phyloP scores from a whole-genome alignment of 1,139 yeast species.

The Waltiozyma sp. region DNA sequence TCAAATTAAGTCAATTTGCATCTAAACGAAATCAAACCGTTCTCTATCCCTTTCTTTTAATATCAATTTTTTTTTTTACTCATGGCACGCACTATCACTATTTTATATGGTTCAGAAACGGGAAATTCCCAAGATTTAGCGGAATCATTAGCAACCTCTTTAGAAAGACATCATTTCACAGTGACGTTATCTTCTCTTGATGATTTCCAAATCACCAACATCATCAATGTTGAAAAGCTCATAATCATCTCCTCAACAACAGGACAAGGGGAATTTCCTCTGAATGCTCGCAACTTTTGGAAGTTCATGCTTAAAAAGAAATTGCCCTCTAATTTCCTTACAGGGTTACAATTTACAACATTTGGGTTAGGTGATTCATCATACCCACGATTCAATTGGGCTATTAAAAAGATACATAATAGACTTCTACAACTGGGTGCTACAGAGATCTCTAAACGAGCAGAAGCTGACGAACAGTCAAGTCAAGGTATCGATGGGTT shows the following conservation, averaged over 20 bases:
- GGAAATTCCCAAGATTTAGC: constrained; percentile 91
- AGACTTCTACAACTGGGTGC: constrained; percentile 79
- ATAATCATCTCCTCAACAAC: constrained; percentile 79
- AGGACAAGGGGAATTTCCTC: constrained; percentile 92
- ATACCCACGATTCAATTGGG: constrained; percentile 79
- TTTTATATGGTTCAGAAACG: constrained; percentile 86
- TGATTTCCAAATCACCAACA: constrained; percentile 42
- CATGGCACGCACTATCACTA: constrained; percentile 28
- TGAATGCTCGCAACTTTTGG: constrained; percentile 68
- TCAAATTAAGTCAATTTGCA: too few species aligned
- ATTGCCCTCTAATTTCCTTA: constrained; percentile 53
- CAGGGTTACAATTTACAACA: constrained; percentile 53
- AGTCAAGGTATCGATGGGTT: constrained; percentile 73
- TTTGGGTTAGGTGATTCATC: constrained; percentile 96
- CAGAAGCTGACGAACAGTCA: constrained; percentile 81
- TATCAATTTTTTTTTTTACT: too few species aligned
- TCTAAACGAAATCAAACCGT: too few species aligned
- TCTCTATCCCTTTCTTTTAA: too few species aligned
- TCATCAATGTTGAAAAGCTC: constrained; percentile 38
- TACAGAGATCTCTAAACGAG: constrained; percentile 52
- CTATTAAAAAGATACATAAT: constrained; percentile 69
- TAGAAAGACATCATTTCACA: constrained; percentile 44
- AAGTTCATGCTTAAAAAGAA: constrained; percentile 55
- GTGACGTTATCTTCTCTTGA: constrained; percentile 49
- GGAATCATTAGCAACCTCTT: constrained; percentile 41